Conservation (phyloP, 2,329 filamentous ascomycete species). For the Dactylellina haptotyla region DNA sequence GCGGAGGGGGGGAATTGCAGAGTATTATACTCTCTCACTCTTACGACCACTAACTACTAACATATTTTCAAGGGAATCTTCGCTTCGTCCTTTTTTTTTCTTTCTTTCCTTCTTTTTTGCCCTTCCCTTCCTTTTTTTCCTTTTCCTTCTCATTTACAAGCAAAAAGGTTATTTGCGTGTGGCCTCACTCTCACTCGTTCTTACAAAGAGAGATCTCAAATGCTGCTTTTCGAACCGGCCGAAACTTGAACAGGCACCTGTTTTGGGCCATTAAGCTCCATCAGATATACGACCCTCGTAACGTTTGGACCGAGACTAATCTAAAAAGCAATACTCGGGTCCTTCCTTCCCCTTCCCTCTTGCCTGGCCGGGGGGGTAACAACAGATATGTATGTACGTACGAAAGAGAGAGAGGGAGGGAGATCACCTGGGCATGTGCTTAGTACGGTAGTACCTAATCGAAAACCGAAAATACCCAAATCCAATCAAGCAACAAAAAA, state of each 20-base stretch:
- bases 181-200: background rate
- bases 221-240: constrained; percentile 3
- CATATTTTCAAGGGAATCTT: background rate
- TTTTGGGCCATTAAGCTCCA: constrained; percentile 7
- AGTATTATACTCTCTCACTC: background rate
- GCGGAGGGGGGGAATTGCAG: background rate
- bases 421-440: background rate
- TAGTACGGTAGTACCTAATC: background rate
- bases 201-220: background rate
- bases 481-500: too few species aligned
- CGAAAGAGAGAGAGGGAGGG: too few species aligned
- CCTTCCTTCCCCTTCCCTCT: too few species aligned
- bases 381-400: too few species aligned
- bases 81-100: background rate
- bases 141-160: background rate
- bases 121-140: background rate
- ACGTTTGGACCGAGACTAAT: background rate
- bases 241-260: constrained; percentile 5
- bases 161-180: background rate
- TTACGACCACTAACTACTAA: background rate
- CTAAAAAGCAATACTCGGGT: constrained; percentile 6
- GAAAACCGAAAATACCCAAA: too few species aligned
- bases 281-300: background rate
- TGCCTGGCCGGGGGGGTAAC: too few species aligned
- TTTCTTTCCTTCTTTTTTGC: background rate